These are phyloP conservation scores for Agastache rugosa DNA, from an alignment of 257 asterid species.

Conservation along the genomic window DNA sequence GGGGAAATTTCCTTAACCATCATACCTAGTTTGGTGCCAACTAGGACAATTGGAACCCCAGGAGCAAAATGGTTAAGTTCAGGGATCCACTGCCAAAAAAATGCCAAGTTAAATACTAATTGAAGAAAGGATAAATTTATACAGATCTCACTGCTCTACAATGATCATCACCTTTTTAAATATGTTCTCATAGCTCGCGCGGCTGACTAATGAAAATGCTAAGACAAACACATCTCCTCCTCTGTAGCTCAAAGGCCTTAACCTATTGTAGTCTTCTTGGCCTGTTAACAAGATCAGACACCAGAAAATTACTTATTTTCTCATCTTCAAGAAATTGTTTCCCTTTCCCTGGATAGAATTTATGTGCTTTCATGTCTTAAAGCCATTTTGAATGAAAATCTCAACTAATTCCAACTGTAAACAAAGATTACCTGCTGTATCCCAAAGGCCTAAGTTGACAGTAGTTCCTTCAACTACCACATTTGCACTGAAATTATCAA, in stretches of 20 bases:
- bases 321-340: not conserved
- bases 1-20: not conserved
- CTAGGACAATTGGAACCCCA: constrained; percentile 80
- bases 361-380: not conserved
- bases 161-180: constrained; percentile 68
- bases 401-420: constrained; percentile 13
- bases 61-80: constrained; percentile 95
- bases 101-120: constrained; percentile 30
- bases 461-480: constrained; percentile 95
- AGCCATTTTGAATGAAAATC: constrained; percentile 18
- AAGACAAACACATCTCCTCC: constrained; percentile 93
- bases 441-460: constrained; percentile 94
- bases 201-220: constrained; percentile 90
- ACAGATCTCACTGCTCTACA: not conserved
- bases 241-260: constrained; percentile 96
- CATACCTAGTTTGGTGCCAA: constrained; percentile 89
- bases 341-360: not conserved
- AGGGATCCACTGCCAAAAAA: constrained; percentile 85
- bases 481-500: constrained; percentile 97
- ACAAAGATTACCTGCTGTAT: constrained; percentile 75
- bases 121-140: not conserved
- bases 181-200: constrained; percentile 95
- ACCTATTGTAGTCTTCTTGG: constrained; percentile 94
- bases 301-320: constrained; percentile 31
- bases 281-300: constrained; percentile 54